A percentile compares a stretch with the other conserved stretches of the same genome.
These are phyloP conservation scores for Candida pseudofarinosa DNA, from an alignment of 805 yeast species.

Conservation along the genomic window DNA sequence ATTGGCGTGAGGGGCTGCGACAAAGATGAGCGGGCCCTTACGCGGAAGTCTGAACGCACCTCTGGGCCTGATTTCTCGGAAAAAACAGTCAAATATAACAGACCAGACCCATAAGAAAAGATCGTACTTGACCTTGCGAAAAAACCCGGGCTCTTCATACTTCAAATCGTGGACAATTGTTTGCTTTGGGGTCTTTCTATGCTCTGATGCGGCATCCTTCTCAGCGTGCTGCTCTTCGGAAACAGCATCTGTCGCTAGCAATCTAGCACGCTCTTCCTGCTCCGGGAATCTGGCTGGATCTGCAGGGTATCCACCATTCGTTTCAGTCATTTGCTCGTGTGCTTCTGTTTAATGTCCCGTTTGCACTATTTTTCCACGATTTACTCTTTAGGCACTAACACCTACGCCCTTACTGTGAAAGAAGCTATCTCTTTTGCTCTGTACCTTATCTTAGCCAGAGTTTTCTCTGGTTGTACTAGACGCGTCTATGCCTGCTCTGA, in stretches of 20 bases:
- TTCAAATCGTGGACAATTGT: not conserved
- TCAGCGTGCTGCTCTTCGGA: not conserved
- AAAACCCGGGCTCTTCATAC: constrained; percentile 17
- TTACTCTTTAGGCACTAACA: too few relatives aligned
- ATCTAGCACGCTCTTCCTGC: not conserved
- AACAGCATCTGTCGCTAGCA: not conserved
- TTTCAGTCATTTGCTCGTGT: not conserved
- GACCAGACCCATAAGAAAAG: constrained; percentile 34
- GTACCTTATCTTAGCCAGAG: too few relatives aligned
- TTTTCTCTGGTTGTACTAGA: too few relatives aligned
- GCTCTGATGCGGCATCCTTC: not conserved
- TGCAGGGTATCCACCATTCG: not conserved
- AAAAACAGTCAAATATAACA: constrained; percentile 57
- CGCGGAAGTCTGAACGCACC: constrained; percentile 74
- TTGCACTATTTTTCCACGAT: too few relatives aligned
- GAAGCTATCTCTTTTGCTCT: too few relatives aligned
- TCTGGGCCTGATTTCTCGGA: constrained; percentile 83
- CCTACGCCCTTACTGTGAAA: too few relatives aligned
- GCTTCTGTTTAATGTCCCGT: too few relatives aligned
- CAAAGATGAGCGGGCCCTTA: constrained; percentile 83
- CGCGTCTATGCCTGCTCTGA: too few relatives aligned
- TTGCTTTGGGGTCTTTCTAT: not conserved
- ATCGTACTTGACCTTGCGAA: constrained; percentile 28
- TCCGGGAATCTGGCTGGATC: not conserved
- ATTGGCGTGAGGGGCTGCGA: constrained; percentile 97